Percentiles rank a stretch among this genome's conserved stretches.
Evolutionary conservation across 495 filamentous ascomycete species (phyloP).

Genomic region (Chaetomium tenue): DNA sequence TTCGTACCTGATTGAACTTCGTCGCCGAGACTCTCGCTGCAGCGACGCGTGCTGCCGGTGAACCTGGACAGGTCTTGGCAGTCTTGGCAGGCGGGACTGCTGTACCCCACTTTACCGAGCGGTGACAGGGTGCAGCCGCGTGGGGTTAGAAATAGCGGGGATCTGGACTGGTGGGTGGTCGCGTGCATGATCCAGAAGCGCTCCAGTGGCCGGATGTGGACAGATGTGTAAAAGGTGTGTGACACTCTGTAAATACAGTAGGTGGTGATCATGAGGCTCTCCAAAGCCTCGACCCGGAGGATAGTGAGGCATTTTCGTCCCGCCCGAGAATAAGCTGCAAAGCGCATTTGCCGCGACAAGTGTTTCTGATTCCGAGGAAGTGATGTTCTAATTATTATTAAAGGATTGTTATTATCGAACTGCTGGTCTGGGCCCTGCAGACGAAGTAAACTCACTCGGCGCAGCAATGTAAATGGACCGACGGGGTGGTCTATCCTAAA

Average conservation of each 20-base stretch:
- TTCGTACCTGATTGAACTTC: not conserved
- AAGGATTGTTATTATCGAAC: not conserved
- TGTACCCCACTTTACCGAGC: not conserved
- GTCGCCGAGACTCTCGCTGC: not conserved
- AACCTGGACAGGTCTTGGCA: not conserved
- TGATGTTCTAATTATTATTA: no score
- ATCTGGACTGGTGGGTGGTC: not conserved
- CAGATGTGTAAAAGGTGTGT: not conserved
- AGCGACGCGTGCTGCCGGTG: conserved; percentile 1
- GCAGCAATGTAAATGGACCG: not conserved
- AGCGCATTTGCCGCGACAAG: not conserved
- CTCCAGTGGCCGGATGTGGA: not conserved
- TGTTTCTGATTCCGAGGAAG: not conserved
- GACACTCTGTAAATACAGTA: not conserved
- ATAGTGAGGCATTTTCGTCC: not conserved
- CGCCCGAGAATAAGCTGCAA: not conserved
- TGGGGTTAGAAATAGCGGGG: not conserved
- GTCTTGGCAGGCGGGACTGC: not conserved
- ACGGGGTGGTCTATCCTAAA: not conserved
- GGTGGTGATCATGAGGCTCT: not conserved
- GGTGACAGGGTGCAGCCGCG: not conserved
- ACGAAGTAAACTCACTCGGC: not conserved
- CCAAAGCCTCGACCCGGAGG: not conserved
- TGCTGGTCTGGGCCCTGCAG: no score
- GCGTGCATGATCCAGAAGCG: not conserved